These are phyloP conservation scores for Penicillium nucicola DNA, from an alignment of 495 filamentous ascomycete genomes.

Conservation along the genomic window DNA sequence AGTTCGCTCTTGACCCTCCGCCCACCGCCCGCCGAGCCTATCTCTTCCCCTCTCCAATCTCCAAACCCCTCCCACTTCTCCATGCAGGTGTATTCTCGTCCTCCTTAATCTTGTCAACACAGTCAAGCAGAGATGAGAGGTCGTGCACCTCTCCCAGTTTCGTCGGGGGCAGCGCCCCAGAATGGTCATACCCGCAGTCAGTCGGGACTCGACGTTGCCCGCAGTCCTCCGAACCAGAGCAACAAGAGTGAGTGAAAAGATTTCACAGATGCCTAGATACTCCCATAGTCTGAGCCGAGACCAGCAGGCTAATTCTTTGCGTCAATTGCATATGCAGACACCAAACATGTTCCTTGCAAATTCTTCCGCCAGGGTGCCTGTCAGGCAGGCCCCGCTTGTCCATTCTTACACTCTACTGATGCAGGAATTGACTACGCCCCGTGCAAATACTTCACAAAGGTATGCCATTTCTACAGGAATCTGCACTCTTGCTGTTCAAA, in stretches of 20 bases:
- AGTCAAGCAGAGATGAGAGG: conserved; percentile 42
- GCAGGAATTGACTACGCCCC: conserved; percentile 73
- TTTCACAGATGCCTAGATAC: too few species aligned
- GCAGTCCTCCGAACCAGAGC: conserved; percentile 73
- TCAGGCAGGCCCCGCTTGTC: conserved; percentile 93
- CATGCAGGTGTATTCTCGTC: conserved; percentile 25
- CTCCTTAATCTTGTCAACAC: conserved; percentile 18
- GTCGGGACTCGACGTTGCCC: conserved; percentile 47
- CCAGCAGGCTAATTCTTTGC: conserved; percentile 11
- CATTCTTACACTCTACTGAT: conserved; percentile 89
- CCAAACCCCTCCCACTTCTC: conserved; percentile 11
- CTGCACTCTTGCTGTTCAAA: too few species aligned
- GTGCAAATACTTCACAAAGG: conserved; percentile 99
- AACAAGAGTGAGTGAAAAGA: conserved; percentile 61
- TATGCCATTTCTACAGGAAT: conserved; percentile 36
- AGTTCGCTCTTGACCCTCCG: too few species aligned
- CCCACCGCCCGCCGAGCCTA: conserved; percentile 17
- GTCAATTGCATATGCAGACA: conserved; percentile 57
- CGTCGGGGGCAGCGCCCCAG: conserved; percentile 34
- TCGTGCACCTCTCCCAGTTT: conserved; percentile 40
- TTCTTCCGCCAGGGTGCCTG: conserved; percentile 96
- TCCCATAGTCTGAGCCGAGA: neutral
- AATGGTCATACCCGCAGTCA: conserved; percentile 48
- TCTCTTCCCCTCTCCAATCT: conserved; percentile 13
- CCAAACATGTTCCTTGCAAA: conserved; percentile 97